Conservation (phyloP, 164 flowering plant genomes). For the Hamamelis virginiana region DNA sequence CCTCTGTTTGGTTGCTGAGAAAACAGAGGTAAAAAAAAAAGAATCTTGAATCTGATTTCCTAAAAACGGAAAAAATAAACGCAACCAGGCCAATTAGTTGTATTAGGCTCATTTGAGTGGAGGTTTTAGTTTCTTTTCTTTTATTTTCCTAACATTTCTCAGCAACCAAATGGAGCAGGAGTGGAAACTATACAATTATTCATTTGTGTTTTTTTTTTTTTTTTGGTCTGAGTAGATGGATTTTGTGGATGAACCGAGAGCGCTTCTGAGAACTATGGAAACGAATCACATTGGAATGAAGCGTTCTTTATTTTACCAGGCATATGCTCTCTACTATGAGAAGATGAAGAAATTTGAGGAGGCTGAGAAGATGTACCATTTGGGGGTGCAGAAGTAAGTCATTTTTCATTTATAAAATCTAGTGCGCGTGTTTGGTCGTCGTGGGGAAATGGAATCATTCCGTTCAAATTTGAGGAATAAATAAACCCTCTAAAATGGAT, state of each 20-base stretch:
- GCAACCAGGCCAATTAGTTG: too few species aligned
- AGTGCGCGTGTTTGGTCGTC: background rate
- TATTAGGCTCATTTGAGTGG: too few species aligned
- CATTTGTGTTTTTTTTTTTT: background rate
- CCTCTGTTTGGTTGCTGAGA: background rate
- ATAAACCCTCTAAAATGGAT: background rate
- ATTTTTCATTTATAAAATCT: background rate
- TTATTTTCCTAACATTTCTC: background rate
- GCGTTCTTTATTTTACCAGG: slow-evolving; percentile 77
- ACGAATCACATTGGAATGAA: slow-evolving; percentile 60
- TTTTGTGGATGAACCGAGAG: slow-evolving; percentile 76
- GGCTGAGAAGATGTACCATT: slow-evolving; percentile 80
- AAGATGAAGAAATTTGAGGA: slow-evolving; percentile 79
- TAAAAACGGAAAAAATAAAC: too few species aligned
- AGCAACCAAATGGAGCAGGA: background rate
- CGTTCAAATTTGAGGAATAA: background rate
- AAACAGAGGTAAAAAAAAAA: background rate
- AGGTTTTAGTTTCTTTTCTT: background rate
- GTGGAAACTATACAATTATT: slow-evolving; percentile 1
- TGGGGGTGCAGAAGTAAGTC: slow-evolving; percentile 83
- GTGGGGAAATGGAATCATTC: background rate
- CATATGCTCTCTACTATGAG: slow-evolving; percentile 87
- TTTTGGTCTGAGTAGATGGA: slow-evolving; percentile 61
- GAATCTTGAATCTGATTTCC: background rate
- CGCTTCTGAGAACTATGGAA: slow-evolving; percentile 67